These are phyloP conservation scores for Mortierella sp. DNA, from an alignment of 371 early-diverging fungal genomes.

Conservation along the genomic window DNA sequence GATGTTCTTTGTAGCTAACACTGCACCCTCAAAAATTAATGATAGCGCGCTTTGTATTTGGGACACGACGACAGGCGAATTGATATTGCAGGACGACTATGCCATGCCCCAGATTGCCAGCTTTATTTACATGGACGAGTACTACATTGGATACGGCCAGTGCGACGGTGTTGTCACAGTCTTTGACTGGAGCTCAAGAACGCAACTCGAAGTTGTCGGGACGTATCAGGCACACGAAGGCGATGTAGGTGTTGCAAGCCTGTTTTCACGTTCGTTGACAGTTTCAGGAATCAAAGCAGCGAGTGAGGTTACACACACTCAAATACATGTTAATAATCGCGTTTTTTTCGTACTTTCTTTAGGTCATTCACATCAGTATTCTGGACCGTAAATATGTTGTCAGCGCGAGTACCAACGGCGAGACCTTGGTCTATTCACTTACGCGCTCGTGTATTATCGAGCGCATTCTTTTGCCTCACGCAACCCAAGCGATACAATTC, in stretches of 20 bases:
- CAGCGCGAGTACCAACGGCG: slow-evolving; percentile 53
- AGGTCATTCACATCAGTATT: slow-evolving; percentile 52
- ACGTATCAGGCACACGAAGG: slow-evolving; percentile 49
- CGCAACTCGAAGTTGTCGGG: slow-evolving; percentile 34
- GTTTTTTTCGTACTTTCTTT: background rate
- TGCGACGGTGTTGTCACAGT: slow-evolving; percentile 46
- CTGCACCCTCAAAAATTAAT: background rate
- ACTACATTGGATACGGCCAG: slow-evolving; percentile 51
- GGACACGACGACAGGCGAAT: slow-evolving; percentile 44
- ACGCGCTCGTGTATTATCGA: slow-evolving; percentile 28
- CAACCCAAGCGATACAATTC: slow-evolving; percentile 50
- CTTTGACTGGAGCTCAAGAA: slow-evolving; percentile 54
- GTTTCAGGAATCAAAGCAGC: background rate
- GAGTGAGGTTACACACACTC: background rate
- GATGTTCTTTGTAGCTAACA: background rate
- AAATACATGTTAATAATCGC: background rate
- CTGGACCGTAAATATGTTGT: slow-evolving; percentile 34
- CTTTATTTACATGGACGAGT: slow-evolving; percentile 48
- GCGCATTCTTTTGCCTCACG: slow-evolving; percentile 46
- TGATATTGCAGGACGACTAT: slow-evolving; percentile 45
- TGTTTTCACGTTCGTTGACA: background rate
- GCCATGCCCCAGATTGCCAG: slow-evolving; percentile 50
- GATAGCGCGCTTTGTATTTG: slow-evolving; percentile 44
- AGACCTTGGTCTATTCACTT: slow-evolving; percentile 46
- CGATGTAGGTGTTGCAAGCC: slow-evolving; percentile 32